phyloP scores from a whole-genome alignment of 495 filamentous ascomycete genomes.

The Penicillium chermesinum region DNA sequence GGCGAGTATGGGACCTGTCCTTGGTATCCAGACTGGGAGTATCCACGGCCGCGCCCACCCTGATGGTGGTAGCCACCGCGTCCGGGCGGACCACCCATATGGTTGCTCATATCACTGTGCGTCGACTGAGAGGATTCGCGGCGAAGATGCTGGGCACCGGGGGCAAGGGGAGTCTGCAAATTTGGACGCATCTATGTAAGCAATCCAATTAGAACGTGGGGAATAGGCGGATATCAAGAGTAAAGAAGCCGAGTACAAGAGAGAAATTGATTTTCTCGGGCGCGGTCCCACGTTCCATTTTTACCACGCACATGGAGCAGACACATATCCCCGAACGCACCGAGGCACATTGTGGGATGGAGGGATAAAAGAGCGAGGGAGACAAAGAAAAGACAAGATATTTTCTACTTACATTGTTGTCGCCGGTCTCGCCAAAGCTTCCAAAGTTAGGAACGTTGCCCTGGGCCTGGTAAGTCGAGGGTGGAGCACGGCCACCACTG shows the following conservation, averaged over 20 bases:
- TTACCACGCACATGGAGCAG: constrained; percentile 2
- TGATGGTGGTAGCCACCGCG: constrained; percentile 52
- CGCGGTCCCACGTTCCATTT: constrained; percentile 8
- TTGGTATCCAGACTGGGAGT: constrained; percentile 53
- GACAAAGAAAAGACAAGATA: constrained; percentile 14
- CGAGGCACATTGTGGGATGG: too few species aligned
- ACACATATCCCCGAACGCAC: too few species aligned
- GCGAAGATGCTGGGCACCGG: constrained; percentile 68
- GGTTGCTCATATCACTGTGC: constrained; percentile 69
- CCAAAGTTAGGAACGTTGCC: constrained; percentile 70
- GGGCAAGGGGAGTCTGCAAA: constrained; percentile 53
- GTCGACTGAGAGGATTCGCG: constrained; percentile 77
- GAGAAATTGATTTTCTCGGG: constrained; percentile 5
- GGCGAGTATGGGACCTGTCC: constrained; percentile 67
- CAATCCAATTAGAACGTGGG: constrained; percentile 11
- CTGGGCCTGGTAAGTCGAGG: constrained; percentile 60
- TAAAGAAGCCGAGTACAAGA: constrained; percentile 1
- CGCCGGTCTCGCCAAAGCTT: constrained; percentile 61
- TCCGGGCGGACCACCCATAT: constrained; percentile 44
- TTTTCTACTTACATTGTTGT: constrained; percentile 60
- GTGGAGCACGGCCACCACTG: constrained; percentile 77
- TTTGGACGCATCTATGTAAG: constrained; percentile 55
- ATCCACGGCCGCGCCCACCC: constrained; percentile 66
- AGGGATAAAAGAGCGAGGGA: background rate
- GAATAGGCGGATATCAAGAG: background rate